Base-by-base conservation (phyloP, 805 yeast species). In the Henningerozyma blattae region DNA sequence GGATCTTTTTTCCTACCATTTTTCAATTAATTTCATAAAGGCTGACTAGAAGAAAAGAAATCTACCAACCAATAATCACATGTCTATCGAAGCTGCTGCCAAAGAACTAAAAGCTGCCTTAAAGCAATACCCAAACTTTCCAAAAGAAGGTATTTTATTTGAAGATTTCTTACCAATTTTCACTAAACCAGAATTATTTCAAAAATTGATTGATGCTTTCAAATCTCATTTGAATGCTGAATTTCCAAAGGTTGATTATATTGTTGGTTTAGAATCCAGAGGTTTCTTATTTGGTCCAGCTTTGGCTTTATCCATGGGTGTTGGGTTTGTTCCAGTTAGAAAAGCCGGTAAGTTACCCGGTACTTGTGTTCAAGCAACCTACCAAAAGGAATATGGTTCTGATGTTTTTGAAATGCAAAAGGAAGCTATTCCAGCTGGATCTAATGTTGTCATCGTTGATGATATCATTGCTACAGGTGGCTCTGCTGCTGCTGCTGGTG, bases 401-500 rank as follows among this genome's bases (percentile, higher is more conserved):
- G 99, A 91, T 61, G 70, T 64, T 34, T 85, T 91, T 54, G 94
- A 86, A 58, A 75, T 91, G 61, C 98, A 91, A 65, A 65, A 68
- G 42, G 87, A 72, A 36, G 75, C 89, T 25, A 75, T 91, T 45
- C 79, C 84, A 44, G 68, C 69, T 41, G 93, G 89, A 26, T 71
- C 94, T 31, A 81, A 70, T 38, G 91, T 91, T 19, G 64, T 89
- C 26, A 70, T 91, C 44, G 93, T 91, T 26, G 99, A 91, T 60
- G 99, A 91, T 54, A 86, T 91, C 50, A 80, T 91, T 56, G 98
- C 98, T 32, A 91, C 98, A 26, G 97, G 97, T 42, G 99, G 99
- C 27, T 80, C 94, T 47, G 98, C 98, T 18, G 62, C 64, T 36
- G 95, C 93, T 39, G 97, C 97, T 28, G 96, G 94, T 39, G 79